These are phyloP conservation scores for Keithomyces neogunnii DNA, from an alignment of 2,329 filamentous ascomycete species.

Conservation along the genomic window DNA sequence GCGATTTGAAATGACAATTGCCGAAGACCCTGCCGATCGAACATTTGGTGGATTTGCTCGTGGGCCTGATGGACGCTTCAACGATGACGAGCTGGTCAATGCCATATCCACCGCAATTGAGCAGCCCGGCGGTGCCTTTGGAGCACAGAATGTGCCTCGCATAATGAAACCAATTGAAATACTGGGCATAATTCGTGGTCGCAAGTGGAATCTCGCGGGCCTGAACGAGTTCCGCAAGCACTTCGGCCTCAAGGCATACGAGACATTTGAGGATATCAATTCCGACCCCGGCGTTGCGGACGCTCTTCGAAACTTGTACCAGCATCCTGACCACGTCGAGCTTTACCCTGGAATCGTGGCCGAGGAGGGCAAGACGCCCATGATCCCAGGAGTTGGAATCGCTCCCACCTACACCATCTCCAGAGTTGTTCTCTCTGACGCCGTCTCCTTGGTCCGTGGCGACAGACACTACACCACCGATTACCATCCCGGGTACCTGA, in stretches of 20 bases:
- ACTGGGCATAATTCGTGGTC: constrained; percentile 68
- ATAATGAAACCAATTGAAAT: constrained; percentile 71
- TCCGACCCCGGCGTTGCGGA: constrained; percentile 63
- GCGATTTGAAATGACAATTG: constrained; percentile 52
- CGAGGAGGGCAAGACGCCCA: constrained; percentile 66
- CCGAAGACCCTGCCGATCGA: constrained; percentile 59
- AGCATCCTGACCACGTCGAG: constrained; percentile 72
- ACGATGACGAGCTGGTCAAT: constrained; percentile 67
- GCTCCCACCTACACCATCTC: constrained; percentile 70
- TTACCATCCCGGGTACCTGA: constrained; percentile 64
- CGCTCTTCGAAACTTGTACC: constrained; percentile 59
- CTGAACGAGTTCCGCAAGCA: constrained; percentile 82
- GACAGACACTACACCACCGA: constrained; percentile 75
- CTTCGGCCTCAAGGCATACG: constrained; percentile 68
- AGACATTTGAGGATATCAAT: constrained; percentile 77
- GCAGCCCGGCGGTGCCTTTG: constrained; percentile 68
- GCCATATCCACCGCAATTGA: constrained; percentile 63
- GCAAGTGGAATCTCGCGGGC: constrained; percentile 68
- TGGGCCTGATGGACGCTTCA: constrained; percentile 57
- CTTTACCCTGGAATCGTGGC: constrained; percentile 72
- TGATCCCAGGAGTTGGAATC: constrained; percentile 67
- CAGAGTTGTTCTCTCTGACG: constrained; percentile 68
- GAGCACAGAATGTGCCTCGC: constrained; percentile 64
- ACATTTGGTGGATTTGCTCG: constrained; percentile 59
- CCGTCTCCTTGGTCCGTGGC: constrained; percentile 68